A percentile compares a stretch with the other conserved stretches of the same genome.
These are phyloP conservation scores for Yamadazyma spencermartinsiae DNA, from an alignment of 1,139 yeast species.

Conservation along the genomic window DNA sequence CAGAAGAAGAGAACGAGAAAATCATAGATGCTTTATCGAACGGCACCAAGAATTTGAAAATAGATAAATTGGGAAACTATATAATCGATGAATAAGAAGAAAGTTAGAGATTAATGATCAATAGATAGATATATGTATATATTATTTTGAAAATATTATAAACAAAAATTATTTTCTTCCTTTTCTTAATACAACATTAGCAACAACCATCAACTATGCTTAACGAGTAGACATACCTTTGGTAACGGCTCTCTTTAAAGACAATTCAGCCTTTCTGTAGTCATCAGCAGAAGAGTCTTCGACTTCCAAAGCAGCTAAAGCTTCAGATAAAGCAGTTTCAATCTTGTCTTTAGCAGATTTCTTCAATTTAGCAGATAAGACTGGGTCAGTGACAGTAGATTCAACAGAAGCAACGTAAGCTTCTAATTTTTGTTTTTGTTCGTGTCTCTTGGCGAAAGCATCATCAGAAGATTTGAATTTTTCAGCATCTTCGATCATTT, in stretches of 20 bases:
- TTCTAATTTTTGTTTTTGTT: slow-evolving; percentile 99
- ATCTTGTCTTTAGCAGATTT: slow-evolving; percentile 97
- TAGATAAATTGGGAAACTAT: slow-evolving; percentile 82
- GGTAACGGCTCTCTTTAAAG: slow-evolving; percentile 98
- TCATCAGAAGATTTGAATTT: slow-evolving; percentile 98
- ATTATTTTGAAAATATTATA: slow-evolving; percentile 11
- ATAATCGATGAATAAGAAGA: slow-evolving; percentile 48
- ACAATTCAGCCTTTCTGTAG: slow-evolving; percentile 98
- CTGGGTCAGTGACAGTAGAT: slow-evolving; percentile 97
- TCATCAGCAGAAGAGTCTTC: slow-evolving; percentile 97
- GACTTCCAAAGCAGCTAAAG: slow-evolving; percentile 95
- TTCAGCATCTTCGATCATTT: slow-evolving; percentile 98
- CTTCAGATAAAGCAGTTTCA: slow-evolving; percentile 97
- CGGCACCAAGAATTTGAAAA: slow-evolving; percentile 62
- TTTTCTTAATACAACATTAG: slow-evolving; percentile 1
- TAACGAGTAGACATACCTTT: slow-evolving; percentile 99
- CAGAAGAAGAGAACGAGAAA: slow-evolving; percentile 66
- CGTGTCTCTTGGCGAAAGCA: slow-evolving; percentile 99
- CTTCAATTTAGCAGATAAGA: slow-evolving; percentile 97
- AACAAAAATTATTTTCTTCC: slow-evolving; percentile 17
- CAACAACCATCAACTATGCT: slow-evolving; percentile 24
- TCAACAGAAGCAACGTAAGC: slow-evolving; percentile 98
- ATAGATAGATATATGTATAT: slow-evolving; percentile 20
- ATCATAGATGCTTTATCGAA: slow-evolving; percentile 66
- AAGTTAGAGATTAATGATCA: neutral